Base-by-base conservation (phyloP, 2,329 filamentous ascomycete species). In the Aspergillus sclerotialis region DNA sequence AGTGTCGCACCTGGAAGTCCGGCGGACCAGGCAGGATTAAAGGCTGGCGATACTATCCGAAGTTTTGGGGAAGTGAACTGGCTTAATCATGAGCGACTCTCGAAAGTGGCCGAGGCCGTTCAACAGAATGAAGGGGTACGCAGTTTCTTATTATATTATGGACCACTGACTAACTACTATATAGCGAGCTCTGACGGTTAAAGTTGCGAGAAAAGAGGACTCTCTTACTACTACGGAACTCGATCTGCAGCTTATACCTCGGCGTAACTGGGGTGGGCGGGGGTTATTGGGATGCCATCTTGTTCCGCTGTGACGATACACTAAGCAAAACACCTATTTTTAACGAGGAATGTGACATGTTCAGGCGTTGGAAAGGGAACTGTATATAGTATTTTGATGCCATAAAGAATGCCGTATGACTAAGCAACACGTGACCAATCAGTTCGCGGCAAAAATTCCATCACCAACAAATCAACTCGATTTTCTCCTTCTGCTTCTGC, bases 251-350 rank as follows among this genome's bases (percentile, higher is more conserved):
- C 65, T 98, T 44, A 85, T 72, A 30, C 90, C 90, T 34, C 75
- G 78, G 49, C 76, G 78, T 28, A 73, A 89, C 55, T 98, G 92
- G 90, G 90, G 90, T 46, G 92, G 92, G 18, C 74, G 87, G 60
- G 92, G 90, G 9, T 67, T 93, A 58, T 67, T 98, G 50, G 90
- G 90, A 35, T 98, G 90, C 60, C 89, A 95, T 65, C 76, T 96
- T 44, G 65, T 94, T 46, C 87, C 86, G 16, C 48, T 93, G 37
- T 94, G 68, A 74, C 23, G 43, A 31, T 34, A 9, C 28, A 16
- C 28, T 13, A 5, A 16, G 8, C 28, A 14, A 6, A 11, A 14
- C 16, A 21, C 28, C 27, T 32, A 24, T 24, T 25, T 36, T 10
- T 37, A 24, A 39, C 16, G 36, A 40, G 45, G 34, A 40, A 50